Percentiles rank a stretch among this genome's conserved stretches.
Evolutionary conservation across 2,329 filamentous ascomycete genomes (phyloP).

Genomic region (Herpotrichia juniperi): DNA sequence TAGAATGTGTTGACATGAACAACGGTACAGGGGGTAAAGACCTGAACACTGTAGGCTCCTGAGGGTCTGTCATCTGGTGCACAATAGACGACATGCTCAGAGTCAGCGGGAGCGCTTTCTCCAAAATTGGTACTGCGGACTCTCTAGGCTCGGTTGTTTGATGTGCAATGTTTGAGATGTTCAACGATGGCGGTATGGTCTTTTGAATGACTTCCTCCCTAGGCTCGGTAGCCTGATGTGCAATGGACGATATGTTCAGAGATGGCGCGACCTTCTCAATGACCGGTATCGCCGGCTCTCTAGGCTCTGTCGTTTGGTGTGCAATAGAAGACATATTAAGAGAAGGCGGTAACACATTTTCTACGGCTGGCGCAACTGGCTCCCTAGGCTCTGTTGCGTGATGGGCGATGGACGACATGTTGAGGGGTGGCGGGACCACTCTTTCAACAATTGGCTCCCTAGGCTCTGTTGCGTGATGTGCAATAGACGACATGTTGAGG

Average conservation of each 20-base stretch:
- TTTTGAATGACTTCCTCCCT: constrained; percentile 27
- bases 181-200: constrained; percentile 29
- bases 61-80: constrained; percentile 35
- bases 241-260: constrained; percentile 32
- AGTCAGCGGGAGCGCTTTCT: constrained; percentile 33
- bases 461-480: constrained; percentile 21
- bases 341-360: constrained; percentile 34
- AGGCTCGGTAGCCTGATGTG: constrained; percentile 23
- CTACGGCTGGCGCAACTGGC: constrained; percentile 34
- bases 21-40: constrained; percentile 20
- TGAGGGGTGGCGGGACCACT: constrained; percentile 30
- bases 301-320: constrained; percentile 34
- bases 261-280: constrained; percentile 35
- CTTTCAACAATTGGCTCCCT: constrained; percentile 28
- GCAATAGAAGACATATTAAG: constrained; percentile 33
- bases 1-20: constrained; percentile 33
- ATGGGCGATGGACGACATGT: constrained; percentile 32
- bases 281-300: constrained; percentile 36
- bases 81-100: constrained; percentile 32
- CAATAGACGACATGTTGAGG: constrained; percentile 32
- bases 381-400: constrained; percentile 36
- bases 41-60: constrained; percentile 18
- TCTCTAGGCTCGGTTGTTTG: constrained; percentile 32
- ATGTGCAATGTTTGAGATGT: constrained; percentile 33
- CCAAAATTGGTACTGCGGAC: constrained; percentile 22